These are phyloP conservation scores for Cytospora piceicola DNA, from an alignment of 2,329 filamentous ascomycete species.

Conservation along the genomic window DNA sequence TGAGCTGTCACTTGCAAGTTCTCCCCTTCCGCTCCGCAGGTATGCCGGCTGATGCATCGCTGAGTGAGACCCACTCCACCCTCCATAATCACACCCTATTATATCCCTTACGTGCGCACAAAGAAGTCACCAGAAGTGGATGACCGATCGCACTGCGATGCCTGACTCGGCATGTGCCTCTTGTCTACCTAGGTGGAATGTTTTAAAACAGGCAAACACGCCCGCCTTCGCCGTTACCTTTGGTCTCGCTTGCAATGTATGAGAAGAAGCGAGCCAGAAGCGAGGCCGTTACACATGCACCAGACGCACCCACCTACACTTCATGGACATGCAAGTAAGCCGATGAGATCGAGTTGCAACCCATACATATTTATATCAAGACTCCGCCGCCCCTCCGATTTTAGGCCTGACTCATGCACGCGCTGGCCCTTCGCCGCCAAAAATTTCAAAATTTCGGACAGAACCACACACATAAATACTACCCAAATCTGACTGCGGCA, in stretches of 20 bases:
- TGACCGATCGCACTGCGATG: not conserved
- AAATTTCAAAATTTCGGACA: not conserved
- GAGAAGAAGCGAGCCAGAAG: conserved; percentile 6
- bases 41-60: conserved; percentile 13
- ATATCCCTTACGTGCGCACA: conserved; percentile 6
- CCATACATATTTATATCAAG: conserved; percentile 20
- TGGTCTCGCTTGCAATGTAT: conserved; percentile 11
- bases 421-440: conserved; percentile 15
- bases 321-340: conserved; percentile 4
- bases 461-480: conserved; percentile 16
- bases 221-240: not conserved
- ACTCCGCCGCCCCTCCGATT: not conserved
- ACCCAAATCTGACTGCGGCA: conserved; percentile 24
- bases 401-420: conserved; percentile 27
- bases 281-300: conserved; percentile 18
- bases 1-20: conserved; percentile 13
- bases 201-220: not conserved
- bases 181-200: not conserved
- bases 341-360: conserved; percentile 21
- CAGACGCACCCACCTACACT: not conserved
- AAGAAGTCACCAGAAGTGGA: conserved; percentile 12
- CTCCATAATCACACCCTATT: conserved; percentile 5
- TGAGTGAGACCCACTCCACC: conserved; percentile 11
- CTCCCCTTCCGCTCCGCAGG: not conserved
- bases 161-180: conserved; percentile 9